Percentiles rank a stretch among this genome's conserved stretches.
Conservation (phyloP, 441 rosid genomes). For the Brassica balearica region DNA sequence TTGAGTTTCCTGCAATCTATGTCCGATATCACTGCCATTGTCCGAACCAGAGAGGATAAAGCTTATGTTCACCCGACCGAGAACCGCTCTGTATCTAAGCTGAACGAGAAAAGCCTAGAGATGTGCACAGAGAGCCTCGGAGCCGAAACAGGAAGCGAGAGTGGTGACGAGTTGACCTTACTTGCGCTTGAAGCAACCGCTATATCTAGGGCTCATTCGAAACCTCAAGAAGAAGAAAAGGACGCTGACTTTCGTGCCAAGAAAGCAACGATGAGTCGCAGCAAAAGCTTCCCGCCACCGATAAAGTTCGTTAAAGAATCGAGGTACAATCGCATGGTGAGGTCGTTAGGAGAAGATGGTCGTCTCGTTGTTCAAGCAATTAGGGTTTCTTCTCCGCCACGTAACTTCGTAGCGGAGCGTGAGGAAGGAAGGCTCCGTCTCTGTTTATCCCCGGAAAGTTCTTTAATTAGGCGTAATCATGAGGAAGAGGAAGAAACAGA, state of each 20-base stretch:
- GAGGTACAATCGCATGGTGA: slow-evolving; percentile 47
- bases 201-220: slow-evolving; percentile 13
- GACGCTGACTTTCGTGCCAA: neutral
- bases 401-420: slow-evolving; percentile 59
- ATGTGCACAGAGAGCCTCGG: slow-evolving; percentile 56
- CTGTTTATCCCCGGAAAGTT: slow-evolving; percentile 38
- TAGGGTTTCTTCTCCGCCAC: slow-evolving; percentile 27
- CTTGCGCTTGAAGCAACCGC: slow-evolving; percentile 37
- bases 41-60: slow-evolving; percentile 23
- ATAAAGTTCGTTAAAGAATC: slow-evolving; percentile 56
- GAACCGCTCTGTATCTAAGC: slow-evolving; percentile 49
- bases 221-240: slow-evolving; percentile 18
- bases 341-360: slow-evolving; percentile 61
- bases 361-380: slow-evolving; percentile 64
- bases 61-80: slow-evolving; percentile 55
- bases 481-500: slow-evolving; percentile 20
- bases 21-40: slow-evolving; percentile 32
- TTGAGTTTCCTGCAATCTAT: slow-evolving; percentile 58
- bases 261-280: slow-evolving; percentile 31
- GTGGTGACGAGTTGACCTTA: slow-evolving; percentile 46
- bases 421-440: slow-evolving; percentile 65
- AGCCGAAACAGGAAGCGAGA: slow-evolving; percentile 50
- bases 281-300: slow-evolving; percentile 59
- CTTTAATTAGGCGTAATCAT: slow-evolving; percentile 3
- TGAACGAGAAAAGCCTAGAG: slow-evolving; percentile 56